Base-by-base conservation (phyloP, 805 yeast species). In the Starmerella apis region DNA sequence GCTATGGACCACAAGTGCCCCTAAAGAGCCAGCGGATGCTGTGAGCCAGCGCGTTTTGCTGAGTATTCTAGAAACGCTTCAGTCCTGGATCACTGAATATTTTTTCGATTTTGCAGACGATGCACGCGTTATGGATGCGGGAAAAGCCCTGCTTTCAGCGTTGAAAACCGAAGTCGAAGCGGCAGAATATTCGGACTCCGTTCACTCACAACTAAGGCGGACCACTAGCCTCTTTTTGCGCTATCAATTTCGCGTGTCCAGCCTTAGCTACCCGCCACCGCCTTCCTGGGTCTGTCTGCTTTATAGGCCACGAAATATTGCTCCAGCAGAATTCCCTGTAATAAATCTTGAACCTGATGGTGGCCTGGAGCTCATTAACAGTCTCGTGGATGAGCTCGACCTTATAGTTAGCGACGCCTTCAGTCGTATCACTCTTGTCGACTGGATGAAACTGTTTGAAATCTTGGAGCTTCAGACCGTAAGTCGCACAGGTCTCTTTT, bases 361-460 rank as follows among this genome's bases (percentile, higher is more conserved):
- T 13, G 57, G 55, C 2, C 36, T 52, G 9, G 53, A 45, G 2
- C 46, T 52, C 4, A 73, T 86, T 51, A 80, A 81, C 52, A 67
- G 70, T 44, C 82, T 85, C 65, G 70, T 86, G 20, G 75, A 74
- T 48, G 73, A 74, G 42, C 64, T 88, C 51, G 90, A 88, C 65
- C 68, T 71, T 16, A 68, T 85, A 6, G 72, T 84, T 24, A 69
- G 75, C 2, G 73, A 75, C 3, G 70, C 81, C 28, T 79, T 81
- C 61, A 69, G 67, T 24, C 73, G 77, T 10, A 73, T 82, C 30
- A 73, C 78, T 11, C 64, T 78, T 11, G 76, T 75, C 52, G 94
- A 88, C 58, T 90, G 96, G 96, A 70, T 86, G 46, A 74, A 75
- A 49, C 76, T 81, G 3, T 83, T 77, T 62, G 90, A 86, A 60